phyloP scores from a whole-genome alignment of 2,329 filamentous ascomycete genomes.

The Albifimbria verrucaria region DNA sequence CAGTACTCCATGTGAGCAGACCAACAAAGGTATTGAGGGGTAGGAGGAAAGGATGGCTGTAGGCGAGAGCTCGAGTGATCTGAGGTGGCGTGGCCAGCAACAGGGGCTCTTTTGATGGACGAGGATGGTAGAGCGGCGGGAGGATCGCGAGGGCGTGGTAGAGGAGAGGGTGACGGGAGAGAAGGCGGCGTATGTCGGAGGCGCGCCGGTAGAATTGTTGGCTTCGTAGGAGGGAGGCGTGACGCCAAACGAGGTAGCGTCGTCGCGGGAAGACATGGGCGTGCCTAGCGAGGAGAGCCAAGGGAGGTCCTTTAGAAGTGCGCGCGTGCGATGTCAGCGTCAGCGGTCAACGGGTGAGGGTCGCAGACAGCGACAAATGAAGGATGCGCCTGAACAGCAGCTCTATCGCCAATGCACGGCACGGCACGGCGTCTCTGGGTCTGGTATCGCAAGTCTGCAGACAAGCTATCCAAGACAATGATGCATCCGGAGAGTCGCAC shows the following conservation, averaged over 20 bases:
- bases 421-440: too few relatives aligned
- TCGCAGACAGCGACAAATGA: too few relatives aligned
- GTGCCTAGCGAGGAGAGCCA: conserved; percentile 47
- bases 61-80: conserved; percentile 88
- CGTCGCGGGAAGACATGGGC: conserved; percentile 37
- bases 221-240: conserved; percentile 29
- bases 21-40: conserved; percentile 84
- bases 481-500: not conserved
- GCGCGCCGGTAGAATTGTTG: conserved; percentile 35
- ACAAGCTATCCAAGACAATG: not conserved
- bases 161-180: conserved; percentile 77
- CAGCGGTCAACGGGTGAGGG: too few relatives aligned
- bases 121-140: conserved; percentile 82
- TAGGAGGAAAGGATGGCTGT: conserved; percentile 90
- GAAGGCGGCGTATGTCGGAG: conserved; percentile 83
- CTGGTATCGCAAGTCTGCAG: not conserved
- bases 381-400: too few relatives aligned
- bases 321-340: conserved; percentile 14
- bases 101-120: conserved; percentile 96
- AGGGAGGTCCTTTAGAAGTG: conserved; percentile 34
- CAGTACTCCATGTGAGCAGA: conserved; percentile 88
- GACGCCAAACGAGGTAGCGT: conserved; percentile 27
- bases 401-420: too few relatives aligned
- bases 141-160: conserved; percentile 55
- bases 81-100: conserved; percentile 91